phyloP scores from a whole-genome alignment of 306 rosid genomes.

The Cicer bijugum region DNA sequence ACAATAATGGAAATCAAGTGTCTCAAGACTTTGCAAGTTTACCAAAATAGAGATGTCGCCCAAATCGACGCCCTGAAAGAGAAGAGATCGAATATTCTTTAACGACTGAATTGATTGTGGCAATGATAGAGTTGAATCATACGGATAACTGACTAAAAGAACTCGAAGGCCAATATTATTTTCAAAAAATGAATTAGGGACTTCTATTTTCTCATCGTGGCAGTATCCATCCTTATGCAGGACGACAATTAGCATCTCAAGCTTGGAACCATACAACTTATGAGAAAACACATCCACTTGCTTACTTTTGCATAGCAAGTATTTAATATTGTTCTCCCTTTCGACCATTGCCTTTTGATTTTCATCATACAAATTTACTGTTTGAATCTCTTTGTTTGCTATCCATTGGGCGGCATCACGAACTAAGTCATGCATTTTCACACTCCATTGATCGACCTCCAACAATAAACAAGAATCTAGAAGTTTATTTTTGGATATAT shows the following conservation, averaged over 20 bases:
- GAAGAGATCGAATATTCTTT: not conserved
- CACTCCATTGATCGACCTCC: fast-evolving
- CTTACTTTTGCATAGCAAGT: not conserved
- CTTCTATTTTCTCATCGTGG: fast-evolving
- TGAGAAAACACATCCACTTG: not conserved
- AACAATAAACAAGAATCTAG: conserved; percentile 34
- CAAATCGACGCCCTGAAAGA: fast-evolving
- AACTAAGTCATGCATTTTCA: conserved; percentile 39
- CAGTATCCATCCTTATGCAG: not conserved
- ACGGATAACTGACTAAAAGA: not conserved
- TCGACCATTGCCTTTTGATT: not conserved
- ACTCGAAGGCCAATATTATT: conserved; percentile 4
- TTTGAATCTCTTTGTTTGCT: not conserved
- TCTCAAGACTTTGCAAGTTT: conserved; percentile 5
- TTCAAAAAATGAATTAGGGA: not conserved
- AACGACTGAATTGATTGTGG: not conserved
- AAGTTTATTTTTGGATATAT: not conserved
- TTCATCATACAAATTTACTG: not conserved
- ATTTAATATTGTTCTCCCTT: not conserved
- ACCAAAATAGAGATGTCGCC: conserved; percentile 27
- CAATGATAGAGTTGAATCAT: not conserved
- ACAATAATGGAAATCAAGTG: not conserved
- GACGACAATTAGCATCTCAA: not conserved
- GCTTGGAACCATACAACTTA: not conserved
- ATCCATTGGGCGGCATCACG: conserved; percentile 21